phyloP scores from a whole-genome alignment of 2,329 filamentous ascomycete genomes.

The Ceratocystis diversiconidia region DNA sequence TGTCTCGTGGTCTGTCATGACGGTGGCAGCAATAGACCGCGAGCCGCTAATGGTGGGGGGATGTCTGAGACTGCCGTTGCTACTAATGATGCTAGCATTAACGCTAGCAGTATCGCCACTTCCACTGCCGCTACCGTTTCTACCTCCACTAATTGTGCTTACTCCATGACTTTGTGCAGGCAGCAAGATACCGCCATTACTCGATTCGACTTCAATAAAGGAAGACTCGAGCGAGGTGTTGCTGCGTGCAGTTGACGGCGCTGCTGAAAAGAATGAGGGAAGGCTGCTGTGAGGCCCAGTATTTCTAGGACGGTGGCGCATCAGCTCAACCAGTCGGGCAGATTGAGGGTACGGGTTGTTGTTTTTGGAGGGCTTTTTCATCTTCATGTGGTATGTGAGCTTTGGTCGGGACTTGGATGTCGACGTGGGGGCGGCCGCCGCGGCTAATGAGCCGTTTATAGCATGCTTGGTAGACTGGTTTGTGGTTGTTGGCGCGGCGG shows the following conservation, averaged over 20 bases:
- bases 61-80: slow-evolving; percentile 26
- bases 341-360: slow-evolving; percentile 92
- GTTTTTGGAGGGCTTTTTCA: slow-evolving; percentile 37
- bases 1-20: slow-evolving; percentile 71
- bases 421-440: background rate
- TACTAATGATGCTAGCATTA: slow-evolving; percentile 17
- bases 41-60: slow-evolving; percentile 38
- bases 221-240: slow-evolving; percentile 13
- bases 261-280: slow-evolving; percentile 15
- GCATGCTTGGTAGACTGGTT: slow-evolving; percentile 6
- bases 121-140: slow-evolving; percentile 21
- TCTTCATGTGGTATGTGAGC: slow-evolving; percentile 17
- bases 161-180: slow-evolving; percentile 23
- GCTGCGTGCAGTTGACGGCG: slow-evolving; percentile 13
- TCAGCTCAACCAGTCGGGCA: slow-evolving; percentile 34
- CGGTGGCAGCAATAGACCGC: slow-evolving; percentile 62
- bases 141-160: slow-evolving; percentile 38
- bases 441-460: background rate
- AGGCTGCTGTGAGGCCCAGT: slow-evolving; percentile 15
- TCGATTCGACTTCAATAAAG: slow-evolving; percentile 16
- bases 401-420: slow-evolving; percentile 11
- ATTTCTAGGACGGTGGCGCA: slow-evolving; percentile 11
- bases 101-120: slow-evolving; percentile 13
- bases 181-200: slow-evolving; percentile 19
- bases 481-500: background rate